phyloP scores from a whole-genome alignment of 73 alveolate genomes.

The Paramecium pentaurelia region DNA sequence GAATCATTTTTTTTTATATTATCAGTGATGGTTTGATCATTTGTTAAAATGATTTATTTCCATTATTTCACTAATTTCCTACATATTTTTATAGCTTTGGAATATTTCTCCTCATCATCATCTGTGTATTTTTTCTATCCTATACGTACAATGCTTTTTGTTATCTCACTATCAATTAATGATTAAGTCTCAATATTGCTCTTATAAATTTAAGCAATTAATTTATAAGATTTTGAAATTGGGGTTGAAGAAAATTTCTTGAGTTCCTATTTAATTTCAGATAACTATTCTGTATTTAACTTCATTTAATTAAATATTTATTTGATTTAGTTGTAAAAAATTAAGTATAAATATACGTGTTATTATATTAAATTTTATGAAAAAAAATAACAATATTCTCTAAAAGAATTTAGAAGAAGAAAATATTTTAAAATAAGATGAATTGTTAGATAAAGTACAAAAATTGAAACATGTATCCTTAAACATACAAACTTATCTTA shows the following conservation, averaged over 20 bases:
- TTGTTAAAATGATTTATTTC: neutral
- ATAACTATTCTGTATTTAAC: neutral
- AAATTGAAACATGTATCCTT: neutral
- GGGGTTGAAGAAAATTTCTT: neutral
- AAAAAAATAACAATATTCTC: neutral
- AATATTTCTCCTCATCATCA: neutral
- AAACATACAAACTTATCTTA: neutral
- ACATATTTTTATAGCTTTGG: conserved; percentile 10
- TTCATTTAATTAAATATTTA: neutral
- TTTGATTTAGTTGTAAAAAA: neutral
- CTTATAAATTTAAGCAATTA: conserved; percentile 23
- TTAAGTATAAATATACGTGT: neutral
- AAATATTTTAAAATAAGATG: neutral
- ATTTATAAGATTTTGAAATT: neutral
- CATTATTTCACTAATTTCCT: neutral
- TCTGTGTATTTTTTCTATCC: neutral
- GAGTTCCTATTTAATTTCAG: conserved; percentile 6
- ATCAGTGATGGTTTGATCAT: neutral
- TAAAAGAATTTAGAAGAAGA: conserved; percentile 8
- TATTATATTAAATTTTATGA: neutral
- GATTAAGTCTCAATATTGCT: neutral
- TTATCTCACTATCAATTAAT: neutral
- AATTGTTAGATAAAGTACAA: neutral
- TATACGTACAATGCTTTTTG: conserved; percentile 22
- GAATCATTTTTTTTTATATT: neutral